phyloP scores from a whole-genome alignment of 768 basidiomycete genomes.

The Leccinum rimulosum region DNA sequence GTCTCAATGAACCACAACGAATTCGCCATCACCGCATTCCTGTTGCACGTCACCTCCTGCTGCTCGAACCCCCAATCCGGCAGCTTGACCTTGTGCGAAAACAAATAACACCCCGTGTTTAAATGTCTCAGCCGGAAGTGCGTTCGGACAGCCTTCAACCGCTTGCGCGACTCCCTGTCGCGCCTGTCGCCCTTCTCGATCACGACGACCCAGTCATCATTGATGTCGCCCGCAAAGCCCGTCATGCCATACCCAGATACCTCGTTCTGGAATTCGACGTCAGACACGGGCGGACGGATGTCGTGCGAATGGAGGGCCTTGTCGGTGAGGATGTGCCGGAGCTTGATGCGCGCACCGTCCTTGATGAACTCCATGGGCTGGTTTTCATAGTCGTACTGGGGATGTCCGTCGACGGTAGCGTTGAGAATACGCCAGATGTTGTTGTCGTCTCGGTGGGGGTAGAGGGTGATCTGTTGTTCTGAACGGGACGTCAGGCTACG shows the following conservation, averaged over 20 bases:
- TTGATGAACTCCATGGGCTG: slow-evolving; percentile 62
- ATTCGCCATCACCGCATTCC: slow-evolving; percentile 87
- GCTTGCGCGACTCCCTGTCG: slow-evolving; percentile 64
- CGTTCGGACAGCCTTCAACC: slow-evolving; percentile 77
- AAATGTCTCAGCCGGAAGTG: slow-evolving; percentile 81
- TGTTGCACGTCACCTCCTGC: slow-evolving; percentile 99
- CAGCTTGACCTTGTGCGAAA: slow-evolving; percentile 96
- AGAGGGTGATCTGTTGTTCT: slow-evolving; percentile 99
- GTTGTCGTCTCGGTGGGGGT: slow-evolving; percentile 97
- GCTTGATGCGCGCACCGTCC: slow-evolving; percentile 68
- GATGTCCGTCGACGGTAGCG: slow-evolving; percentile 48
- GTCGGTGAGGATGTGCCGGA: slow-evolving; percentile 76
- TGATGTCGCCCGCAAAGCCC: slow-evolving; percentile 83
- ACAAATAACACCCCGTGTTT: slow-evolving; percentile 92
- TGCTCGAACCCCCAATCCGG: slow-evolving; percentile 98
- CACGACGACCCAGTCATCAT: slow-evolving; percentile 92
- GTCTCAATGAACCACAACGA: slow-evolving; percentile 96
- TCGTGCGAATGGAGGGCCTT: slow-evolving; percentile 96
- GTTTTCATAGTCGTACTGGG: slow-evolving; percentile 47
- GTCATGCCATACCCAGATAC: slow-evolving; percentile 91
- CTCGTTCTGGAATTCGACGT: slow-evolving; percentile 99
- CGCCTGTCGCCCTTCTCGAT: slow-evolving; percentile 66
- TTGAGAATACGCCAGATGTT: slow-evolving; percentile 90
- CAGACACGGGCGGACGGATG: slow-evolving; percentile 88
- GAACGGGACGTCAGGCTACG: slow-evolving; percentile 2